Evolutionary conservation across 176 grass and related monocot species (phyloP).

Genomic region (Cymbopogon citratus): DNA sequence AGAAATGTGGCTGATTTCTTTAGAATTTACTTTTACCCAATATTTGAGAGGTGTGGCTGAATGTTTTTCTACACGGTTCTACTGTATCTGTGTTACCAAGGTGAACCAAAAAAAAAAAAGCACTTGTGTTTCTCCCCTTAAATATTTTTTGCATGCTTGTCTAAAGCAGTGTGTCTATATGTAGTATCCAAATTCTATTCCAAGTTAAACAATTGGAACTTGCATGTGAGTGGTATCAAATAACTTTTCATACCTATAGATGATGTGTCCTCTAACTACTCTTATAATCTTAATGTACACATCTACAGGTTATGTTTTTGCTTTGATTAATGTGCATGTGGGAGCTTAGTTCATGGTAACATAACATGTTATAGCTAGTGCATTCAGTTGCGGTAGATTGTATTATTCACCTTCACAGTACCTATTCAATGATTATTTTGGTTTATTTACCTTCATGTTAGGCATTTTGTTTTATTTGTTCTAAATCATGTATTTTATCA

Average conservation of each 20-base stretch:
- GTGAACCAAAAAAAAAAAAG: not conserved
- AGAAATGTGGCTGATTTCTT: not conserved
- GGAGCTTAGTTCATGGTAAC: not conserved
- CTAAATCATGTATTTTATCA: conserved; percentile 5
- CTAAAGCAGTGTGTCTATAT: not conserved
- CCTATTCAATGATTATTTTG: not conserved
- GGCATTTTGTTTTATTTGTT: not conserved
- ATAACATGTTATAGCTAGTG: not conserved
- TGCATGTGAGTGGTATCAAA: not conserved
- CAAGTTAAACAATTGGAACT: not conserved
- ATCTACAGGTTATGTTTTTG: not conserved
- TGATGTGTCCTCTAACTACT: not conserved
- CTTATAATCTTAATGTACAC: not conserved
- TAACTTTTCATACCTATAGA: not conserved
- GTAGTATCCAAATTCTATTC: not conserved
- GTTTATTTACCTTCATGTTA: not conserved
- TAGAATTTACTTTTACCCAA: not conserved
- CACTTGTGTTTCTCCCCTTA: not conserved
- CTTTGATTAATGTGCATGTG: not conserved
- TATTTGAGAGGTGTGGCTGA: not conserved
- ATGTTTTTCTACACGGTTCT: not conserved
- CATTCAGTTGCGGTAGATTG: not conserved
- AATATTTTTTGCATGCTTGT: not conserved
- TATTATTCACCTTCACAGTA: not conserved
- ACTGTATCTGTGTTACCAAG: not conserved